Conservation (phyloP, 768 basidiomycete species). For the Galerina marginata region DNA sequence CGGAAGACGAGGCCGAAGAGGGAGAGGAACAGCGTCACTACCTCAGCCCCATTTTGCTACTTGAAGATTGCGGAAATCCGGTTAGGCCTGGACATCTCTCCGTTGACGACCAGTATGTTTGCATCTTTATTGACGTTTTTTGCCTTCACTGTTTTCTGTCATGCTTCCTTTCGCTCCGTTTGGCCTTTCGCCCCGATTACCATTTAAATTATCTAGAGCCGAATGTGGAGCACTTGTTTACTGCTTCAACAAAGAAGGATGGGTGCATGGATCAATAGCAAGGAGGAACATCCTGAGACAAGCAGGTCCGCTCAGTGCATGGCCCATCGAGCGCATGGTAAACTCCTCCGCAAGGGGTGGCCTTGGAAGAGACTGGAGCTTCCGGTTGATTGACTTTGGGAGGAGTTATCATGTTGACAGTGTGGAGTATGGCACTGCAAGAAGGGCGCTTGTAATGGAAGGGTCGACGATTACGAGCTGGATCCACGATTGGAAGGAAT, state of each 20-base stretch:
- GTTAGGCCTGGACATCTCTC: slow-evolving; percentile 28
- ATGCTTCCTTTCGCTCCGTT: not conserved
- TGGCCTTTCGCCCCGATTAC: not conserved
- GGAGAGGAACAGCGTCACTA: slow-evolving; percentile 17
- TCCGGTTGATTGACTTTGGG: slow-evolving; percentile 47
- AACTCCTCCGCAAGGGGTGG: slow-evolving; percentile 12
- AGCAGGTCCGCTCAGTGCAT: slow-evolving; percentile 32
- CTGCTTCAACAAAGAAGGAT: slow-evolving; percentile 41
- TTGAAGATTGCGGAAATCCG: slow-evolving; percentile 45
- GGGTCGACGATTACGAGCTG: slow-evolving; percentile 2
- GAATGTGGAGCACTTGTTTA: slow-evolving; percentile 44
- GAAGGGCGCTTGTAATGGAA: not conserved
- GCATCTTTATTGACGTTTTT: too few relatives aligned
- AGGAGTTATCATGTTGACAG: slow-evolving; percentile 14
- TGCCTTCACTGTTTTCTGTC: too few relatives aligned
- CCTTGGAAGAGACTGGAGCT: slow-evolving; percentile 29
- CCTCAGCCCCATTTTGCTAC: slow-evolving; percentile 44
- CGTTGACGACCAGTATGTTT: slow-evolving; percentile 39
- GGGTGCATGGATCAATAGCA: slow-evolving; percentile 40
- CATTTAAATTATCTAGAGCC: slow-evolving; percentile 21
- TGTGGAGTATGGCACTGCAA: not conserved
- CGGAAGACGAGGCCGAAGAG: slow-evolving; percentile 8
- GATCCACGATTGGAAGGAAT: slow-evolving; percentile 4
- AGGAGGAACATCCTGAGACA: slow-evolving; percentile 43
- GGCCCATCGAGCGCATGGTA: slow-evolving; percentile 13